Evolutionary conservation across 495 filamentous ascomycete genomes (phyloP).

Genomic region (Alectoria sarmentosa): DNA sequence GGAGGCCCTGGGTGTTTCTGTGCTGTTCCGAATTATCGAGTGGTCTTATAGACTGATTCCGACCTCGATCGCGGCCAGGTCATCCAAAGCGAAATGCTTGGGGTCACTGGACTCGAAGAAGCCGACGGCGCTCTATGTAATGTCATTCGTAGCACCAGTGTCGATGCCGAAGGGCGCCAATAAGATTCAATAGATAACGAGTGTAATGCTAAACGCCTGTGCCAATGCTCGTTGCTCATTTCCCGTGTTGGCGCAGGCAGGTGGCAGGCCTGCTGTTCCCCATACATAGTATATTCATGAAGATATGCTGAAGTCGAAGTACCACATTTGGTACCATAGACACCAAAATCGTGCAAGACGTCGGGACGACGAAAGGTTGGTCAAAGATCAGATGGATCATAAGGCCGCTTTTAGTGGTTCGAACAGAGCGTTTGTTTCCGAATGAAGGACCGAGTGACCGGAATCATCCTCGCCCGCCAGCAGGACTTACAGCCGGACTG

Average conservation of each 20-base stretch:
- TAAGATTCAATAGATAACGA: neutral
- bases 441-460: neutral
- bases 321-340: neutral
- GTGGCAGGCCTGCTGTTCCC: neutral
- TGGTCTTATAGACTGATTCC: neutral
- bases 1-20: neutral
- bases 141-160: neutral
- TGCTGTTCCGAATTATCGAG: neutral
- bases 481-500: conserved; percentile 23
- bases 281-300: neutral
- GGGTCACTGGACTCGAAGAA: neutral
- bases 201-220: neutral
- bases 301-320: neutral
- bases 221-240: neutral
- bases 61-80: neutral
- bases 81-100: neutral
- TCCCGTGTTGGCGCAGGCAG: neutral
- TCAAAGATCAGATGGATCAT: no score
- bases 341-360: neutral
- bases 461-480: conserved; percentile 14
- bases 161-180: neutral
- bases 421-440: neutral
- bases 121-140: neutral
- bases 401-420: neutral
- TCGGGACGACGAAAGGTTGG: neutral